phyloP scores from a whole-genome alignment of 768 basidiomycete genomes.

The Boletus coccyginus region DNA sequence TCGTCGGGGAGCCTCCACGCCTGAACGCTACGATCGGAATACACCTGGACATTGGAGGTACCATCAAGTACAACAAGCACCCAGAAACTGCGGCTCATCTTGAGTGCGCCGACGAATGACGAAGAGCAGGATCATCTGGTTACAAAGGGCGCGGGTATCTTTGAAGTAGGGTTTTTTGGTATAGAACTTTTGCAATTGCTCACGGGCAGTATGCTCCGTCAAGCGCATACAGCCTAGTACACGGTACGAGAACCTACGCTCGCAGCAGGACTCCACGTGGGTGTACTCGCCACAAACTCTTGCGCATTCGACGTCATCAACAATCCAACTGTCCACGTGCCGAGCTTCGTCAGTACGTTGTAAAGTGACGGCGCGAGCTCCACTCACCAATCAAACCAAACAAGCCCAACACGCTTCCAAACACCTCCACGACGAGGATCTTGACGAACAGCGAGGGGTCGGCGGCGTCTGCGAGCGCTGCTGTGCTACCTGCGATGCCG shows the following conservation, averaged over 20 bases:
- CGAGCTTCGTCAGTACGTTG: background rate
- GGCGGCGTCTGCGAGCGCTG: constrained; percentile 92
- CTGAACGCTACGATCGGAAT: constrained; percentile 22
- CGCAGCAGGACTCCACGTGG: constrained; percentile 29
- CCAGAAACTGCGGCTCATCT: constrained; percentile 31
- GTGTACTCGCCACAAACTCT: constrained; percentile 47
- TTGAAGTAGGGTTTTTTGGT: constrained; percentile 53
- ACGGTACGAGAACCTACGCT: constrained; percentile 33
- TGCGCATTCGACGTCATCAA: constrained; percentile 70
- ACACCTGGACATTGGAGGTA: constrained; percentile 45
- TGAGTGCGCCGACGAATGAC: constrained; percentile 36
- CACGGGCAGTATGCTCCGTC: background rate
- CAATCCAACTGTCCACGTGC: constrained; percentile 58
- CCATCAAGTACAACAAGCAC: constrained; percentile 13
- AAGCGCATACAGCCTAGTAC: constrained; percentile 17
- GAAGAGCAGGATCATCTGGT: constrained; percentile 35
- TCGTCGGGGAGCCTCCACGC: constrained; percentile 43
- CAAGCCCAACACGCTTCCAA: constrained; percentile 86
- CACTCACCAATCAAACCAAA: constrained; percentile 89
- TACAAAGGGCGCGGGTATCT: constrained; percentile 38
- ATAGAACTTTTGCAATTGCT: background rate
- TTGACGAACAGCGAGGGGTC: constrained; percentile 95
- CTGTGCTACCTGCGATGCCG: constrained; percentile 93
- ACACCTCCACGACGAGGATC: constrained; percentile 94
- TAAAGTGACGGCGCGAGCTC: background rate